Conservation (phyloP, 1,284 basidiomycete genomes). For the Moniliella sp. region DNA sequence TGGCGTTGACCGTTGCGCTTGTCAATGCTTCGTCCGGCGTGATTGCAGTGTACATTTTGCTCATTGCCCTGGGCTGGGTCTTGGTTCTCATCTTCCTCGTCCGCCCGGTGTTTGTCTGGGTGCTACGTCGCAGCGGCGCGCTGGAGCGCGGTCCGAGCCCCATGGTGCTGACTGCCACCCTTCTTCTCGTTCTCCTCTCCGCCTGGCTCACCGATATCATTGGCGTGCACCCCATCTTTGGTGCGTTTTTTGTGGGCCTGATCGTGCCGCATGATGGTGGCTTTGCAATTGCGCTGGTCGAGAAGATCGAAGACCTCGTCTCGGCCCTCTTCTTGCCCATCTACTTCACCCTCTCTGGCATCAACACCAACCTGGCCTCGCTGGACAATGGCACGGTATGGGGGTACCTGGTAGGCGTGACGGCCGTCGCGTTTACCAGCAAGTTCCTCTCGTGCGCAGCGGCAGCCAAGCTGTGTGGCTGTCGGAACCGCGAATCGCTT, state of each 20-base stretch:
- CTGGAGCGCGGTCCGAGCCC: slow-evolving; percentile 53
- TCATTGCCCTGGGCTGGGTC: slow-evolving; percentile 59
- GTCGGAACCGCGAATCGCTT: slow-evolving; percentile 54
- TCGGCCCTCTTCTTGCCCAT: slow-evolving; percentile 51
- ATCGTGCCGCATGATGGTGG: slow-evolving; percentile 71
- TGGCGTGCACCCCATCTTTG: slow-evolving; percentile 71
- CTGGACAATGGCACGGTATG: slow-evolving; percentile 41
- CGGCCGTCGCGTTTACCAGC: slow-evolving; percentile 54
- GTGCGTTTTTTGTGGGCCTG: slow-evolving; percentile 60
- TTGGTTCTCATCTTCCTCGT: slow-evolving; percentile 56
- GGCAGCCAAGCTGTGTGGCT: slow-evolving; percentile 47
- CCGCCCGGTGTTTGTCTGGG: slow-evolving; percentile 45
- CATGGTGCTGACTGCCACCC: slow-evolving; percentile 52
- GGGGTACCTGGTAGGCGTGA: slow-evolving; percentile 66
- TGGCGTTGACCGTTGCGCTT: slow-evolving; percentile 66
- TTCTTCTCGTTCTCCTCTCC: slow-evolving; percentile 54
- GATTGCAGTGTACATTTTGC: slow-evolving; percentile 59
- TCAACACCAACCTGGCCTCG: slow-evolving; percentile 57
- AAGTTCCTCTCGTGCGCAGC: slow-evolving; percentile 43
- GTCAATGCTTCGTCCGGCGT: slow-evolving; percentile 56
- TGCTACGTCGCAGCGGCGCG: slow-evolving; percentile 56
- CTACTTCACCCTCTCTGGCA: slow-evolving; percentile 60
- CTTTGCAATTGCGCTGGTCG: slow-evolving; percentile 43
- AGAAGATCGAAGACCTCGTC: slow-evolving; percentile 38
- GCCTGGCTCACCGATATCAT: slow-evolving; percentile 75